Evolutionary conservation across 2,329 filamentous ascomycete species (phyloP), one percentile per base, ranked within the genome.

Genomic region (Botrytis byssoidea): DNA sequence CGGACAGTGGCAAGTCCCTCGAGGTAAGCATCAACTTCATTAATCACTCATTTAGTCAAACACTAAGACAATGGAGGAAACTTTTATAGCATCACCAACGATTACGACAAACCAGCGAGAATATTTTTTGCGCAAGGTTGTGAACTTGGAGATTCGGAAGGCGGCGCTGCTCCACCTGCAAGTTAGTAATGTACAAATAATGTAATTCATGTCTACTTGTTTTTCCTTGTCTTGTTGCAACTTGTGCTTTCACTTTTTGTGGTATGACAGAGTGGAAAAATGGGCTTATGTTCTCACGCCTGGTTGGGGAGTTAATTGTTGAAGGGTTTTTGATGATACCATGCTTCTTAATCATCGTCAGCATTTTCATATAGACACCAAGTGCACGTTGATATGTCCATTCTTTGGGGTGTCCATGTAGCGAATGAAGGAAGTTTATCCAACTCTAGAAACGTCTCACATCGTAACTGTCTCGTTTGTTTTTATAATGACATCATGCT

Each of bases 101-200:
- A 93, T 73, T 90, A 90, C 79, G 87, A 91, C 76, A 85, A 86
- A 75, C 88, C 90, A 7, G 93, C 93, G 7, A 89, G 92, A 57
- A 87, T 98, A 67, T 98, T 98, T 85, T 99, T 98, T 82, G 91
- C 94, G 1, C 96, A 99, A 82, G 95, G 92, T 10, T 95, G 92
- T 82, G 93, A 91, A 70, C 22, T 70, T 16, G 37, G 12, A 10
- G 68, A 69, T 22, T 57, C 71, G 14, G 55, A 68, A 48, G 71
- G 51, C 22, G 71, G 55, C 4, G 32, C 29, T 20, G 71, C 51
- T 44, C 44, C 46, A 51, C 25, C 67, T 61, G 68, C 68, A 70
- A 63, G 51, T 61, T 22, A 70, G 22, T 61, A 63, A 63, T 63
- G 55, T 63, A 46, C 12, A 46, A 42, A 63, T 70, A 57, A 69